Evolutionary conservation across 345 rosid species (phyloP).

Genomic region (Chamaenerion angustifolium): DNA sequence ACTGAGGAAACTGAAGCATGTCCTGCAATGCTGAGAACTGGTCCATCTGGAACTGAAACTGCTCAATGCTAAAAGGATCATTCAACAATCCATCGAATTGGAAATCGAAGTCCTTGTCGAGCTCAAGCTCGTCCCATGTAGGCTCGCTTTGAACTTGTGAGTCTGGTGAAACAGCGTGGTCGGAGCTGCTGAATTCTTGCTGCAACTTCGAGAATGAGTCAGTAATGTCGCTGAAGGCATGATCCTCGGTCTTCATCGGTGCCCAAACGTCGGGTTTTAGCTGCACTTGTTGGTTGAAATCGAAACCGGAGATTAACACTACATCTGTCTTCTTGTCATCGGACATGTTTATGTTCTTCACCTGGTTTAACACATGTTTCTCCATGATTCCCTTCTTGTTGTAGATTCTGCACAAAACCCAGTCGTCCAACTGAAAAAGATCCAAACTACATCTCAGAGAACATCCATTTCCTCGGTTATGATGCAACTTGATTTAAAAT

Average conservation of each 20-base stretch:
- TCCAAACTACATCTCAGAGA: neutral
- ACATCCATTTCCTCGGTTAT: neutral
- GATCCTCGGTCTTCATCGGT: constrained; percentile 6
- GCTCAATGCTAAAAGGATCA: constrained; percentile 30
- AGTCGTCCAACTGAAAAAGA: constrained; percentile 60
- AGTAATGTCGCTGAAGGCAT: constrained; percentile 27
- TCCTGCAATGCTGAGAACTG: constrained; percentile 28
- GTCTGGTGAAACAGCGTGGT: constrained; percentile 47
- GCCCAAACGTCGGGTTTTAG: neutral
- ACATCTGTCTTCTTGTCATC: constrained; percentile 8
- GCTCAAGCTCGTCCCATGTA: constrained; percentile 23
- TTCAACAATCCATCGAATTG: constrained; percentile 23
- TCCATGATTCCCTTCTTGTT: constrained; percentile 72
- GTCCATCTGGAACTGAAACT: constrained; percentile 24
- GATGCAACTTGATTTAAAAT: neutral
- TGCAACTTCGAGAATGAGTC: constrained; percentile 44
- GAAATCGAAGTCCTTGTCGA: constrained; percentile 18
- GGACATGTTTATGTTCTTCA: constrained; percentile 4
- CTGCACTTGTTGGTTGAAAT: neutral
- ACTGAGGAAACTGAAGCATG: constrained; percentile 15
- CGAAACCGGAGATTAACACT: constrained; percentile 1
- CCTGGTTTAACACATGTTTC: constrained; percentile 21
- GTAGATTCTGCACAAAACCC: constrained; percentile 76
- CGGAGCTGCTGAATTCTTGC: constrained; percentile 54
- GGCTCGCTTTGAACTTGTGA: constrained; percentile 49